Conservation (phyloP, 2,329 filamentous ascomycete genomes). For the Calycina marina region DNA sequence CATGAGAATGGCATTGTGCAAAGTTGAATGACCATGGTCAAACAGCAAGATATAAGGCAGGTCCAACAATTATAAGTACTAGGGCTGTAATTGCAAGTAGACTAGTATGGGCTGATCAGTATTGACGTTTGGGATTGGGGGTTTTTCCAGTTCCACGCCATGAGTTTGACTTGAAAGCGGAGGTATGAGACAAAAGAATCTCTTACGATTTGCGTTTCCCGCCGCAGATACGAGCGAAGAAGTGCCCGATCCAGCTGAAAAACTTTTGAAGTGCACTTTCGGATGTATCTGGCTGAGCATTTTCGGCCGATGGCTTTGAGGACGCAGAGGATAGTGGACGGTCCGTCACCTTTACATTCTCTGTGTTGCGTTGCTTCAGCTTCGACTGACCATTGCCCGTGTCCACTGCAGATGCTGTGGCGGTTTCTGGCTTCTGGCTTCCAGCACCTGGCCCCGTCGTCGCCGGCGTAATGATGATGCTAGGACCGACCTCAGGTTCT, state of each 20-base stretch:
- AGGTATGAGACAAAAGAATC: constrained; percentile 2
- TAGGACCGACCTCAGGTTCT: constrained; percentile 8
- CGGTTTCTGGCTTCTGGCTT: constrained; percentile 1
- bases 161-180: neutral
- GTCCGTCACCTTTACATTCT: too few species aligned
- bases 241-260: constrained; percentile 24
- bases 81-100: constrained; percentile 14
- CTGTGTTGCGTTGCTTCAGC: too few species aligned
- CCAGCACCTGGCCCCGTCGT: constrained; percentile 10
- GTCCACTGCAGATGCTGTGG: constrained; percentile 9
- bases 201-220: constrained; percentile 18
- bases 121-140: constrained; percentile 14
- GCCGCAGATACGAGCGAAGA: constrained; percentile 19
- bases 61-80: constrained; percentile 12
- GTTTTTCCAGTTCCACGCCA: constrained; percentile 1
- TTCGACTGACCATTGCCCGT: constrained; percentile 14
- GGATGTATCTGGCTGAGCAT: too few species aligned
- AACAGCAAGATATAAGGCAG: constrained; percentile 14
- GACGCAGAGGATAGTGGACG: too few species aligned
- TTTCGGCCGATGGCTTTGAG: too few species aligned
- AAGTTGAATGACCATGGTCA: too few species aligned
- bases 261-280: constrained; percentile 19
- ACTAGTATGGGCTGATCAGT: constrained; percentile 11
- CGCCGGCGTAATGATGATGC: constrained; percentile 13
- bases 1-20: too few species aligned